phyloP scores from a whole-genome alignment of 2,329 filamentous ascomycete species.

The Aotearoamyces nothofagi region DNA sequence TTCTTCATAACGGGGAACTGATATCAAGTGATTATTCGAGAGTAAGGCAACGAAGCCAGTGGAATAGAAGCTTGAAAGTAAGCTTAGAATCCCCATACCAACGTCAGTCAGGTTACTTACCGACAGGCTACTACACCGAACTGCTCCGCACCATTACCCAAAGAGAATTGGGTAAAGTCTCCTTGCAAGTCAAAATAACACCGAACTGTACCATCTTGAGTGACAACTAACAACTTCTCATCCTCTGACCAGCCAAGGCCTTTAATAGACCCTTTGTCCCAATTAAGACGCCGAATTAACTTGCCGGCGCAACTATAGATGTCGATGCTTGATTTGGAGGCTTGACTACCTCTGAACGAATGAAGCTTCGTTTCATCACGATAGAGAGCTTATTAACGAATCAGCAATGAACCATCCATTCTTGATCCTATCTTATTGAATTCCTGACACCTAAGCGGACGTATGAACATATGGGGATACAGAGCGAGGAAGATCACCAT shows the following conservation, averaged over 20 bases:
- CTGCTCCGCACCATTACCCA: constrained; percentile 82
- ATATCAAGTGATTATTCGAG: constrained; percentile 72
- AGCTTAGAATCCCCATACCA: constrained; percentile 2
- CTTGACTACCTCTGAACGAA: constrained; percentile 56
- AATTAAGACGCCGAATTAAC: constrained; percentile 70
- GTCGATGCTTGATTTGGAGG: constrained; percentile 73
- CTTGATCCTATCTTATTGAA: no score
- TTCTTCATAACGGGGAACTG: constrained; percentile 81
- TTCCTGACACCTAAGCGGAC: no score
- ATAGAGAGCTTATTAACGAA: constrained; percentile 73
- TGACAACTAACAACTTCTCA: constrained; percentile 78
- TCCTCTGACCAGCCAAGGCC: constrained; percentile 94
- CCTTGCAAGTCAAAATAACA: constrained; percentile 82
- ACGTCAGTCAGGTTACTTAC: constrained; percentile 8
- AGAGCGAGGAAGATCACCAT: no score
- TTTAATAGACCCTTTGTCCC: constrained; percentile 80
- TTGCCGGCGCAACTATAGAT: constrained; percentile 90
- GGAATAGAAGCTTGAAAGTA: constrained; percentile 52
- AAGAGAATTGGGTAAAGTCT: constrained; percentile 86
- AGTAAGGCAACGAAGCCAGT: constrained; percentile 87
- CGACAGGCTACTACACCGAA: constrained; percentile 76
- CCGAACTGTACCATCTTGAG: constrained; percentile 76
- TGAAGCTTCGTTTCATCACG: constrained; percentile 78
- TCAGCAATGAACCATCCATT: no score
- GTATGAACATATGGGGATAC: no score